Conservation (phyloP, 2,329 filamentous ascomycete genomes). For the Phaeosphaeriaceae sp. region DNA sequence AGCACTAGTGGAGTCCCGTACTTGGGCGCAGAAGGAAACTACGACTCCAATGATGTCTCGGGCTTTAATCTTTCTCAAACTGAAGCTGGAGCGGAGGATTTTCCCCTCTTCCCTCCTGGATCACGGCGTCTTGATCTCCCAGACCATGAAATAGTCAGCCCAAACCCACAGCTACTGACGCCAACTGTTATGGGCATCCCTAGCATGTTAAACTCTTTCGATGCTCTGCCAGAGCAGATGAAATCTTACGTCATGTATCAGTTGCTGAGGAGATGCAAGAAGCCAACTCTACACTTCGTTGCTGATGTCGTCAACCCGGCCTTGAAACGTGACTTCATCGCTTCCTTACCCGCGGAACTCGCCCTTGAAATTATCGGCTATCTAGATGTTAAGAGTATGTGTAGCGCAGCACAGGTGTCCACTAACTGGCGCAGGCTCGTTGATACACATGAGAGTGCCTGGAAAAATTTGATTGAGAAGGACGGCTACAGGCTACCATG, state of each 20-base stretch:
- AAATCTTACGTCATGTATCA: conserved; percentile 98
- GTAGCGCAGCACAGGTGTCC: conserved; percentile 88
- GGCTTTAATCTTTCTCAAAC: conserved; percentile 44
- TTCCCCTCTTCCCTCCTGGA: conserved; percentile 21
- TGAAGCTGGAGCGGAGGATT: conserved; percentile 18
- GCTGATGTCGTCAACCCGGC: conserved; percentile 92
- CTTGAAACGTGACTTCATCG: conserved; percentile 90
- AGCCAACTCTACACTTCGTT: conserved; percentile 86
- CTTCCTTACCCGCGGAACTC: conserved; percentile 82
- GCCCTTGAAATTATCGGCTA: conserved; percentile 87
- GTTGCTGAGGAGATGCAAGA: conserved; percentile 83
- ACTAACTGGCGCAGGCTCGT: conserved; percentile 91
- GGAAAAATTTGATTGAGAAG: conserved; percentile 88
- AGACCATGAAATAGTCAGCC: conserved; percentile 19
- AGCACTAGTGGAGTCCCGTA: conserved; percentile 36
- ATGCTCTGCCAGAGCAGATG: conserved; percentile 87
- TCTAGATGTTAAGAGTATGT: conserved; percentile 84
- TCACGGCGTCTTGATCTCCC: conserved; percentile 31
- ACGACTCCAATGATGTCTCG: conserved; percentile 45
- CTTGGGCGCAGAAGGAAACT: conserved; percentile 34
- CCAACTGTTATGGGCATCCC: conserved; percentile 75
- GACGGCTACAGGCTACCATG: conserved; percentile 81
- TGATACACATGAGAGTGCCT: conserved; percentile 91
- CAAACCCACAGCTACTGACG: conserved; percentile 45
- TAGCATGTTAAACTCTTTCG: conserved; percentile 85